These are phyloP conservation scores for Extremus antarcticus DNA, from an alignment of 495 filamentous ascomycete genomes.

Conservation along the genomic window DNA sequence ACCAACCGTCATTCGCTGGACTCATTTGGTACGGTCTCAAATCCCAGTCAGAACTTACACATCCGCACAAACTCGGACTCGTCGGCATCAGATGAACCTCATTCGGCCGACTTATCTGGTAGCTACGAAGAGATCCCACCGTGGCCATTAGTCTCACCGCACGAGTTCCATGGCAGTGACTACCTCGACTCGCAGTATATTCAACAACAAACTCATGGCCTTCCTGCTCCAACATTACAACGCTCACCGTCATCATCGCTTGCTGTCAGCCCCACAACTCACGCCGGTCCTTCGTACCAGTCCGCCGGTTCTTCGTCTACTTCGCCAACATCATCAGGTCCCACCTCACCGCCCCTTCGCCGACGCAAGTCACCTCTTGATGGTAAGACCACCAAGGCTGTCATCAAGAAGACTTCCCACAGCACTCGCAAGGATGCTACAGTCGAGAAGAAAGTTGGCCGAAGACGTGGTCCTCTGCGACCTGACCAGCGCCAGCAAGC, in stretches of 20 bases:
- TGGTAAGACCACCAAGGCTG: conserved; percentile 67
- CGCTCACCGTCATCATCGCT: conserved; percentile 36
- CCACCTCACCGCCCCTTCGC: conserved; percentile 51
- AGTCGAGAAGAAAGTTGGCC: conserved; percentile 80
- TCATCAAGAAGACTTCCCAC: conserved; percentile 51
- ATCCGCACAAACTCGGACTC: conserved; percentile 75
- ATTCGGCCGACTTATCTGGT: conserved; percentile 49
- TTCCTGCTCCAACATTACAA: conserved; percentile 29
- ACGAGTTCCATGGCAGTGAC: conserved; percentile 26
- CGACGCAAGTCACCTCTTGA: conserved; percentile 63
- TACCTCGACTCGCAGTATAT: conserved; percentile 22
- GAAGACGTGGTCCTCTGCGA: conserved; percentile 72
- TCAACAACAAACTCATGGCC: conserved; percentile 20
- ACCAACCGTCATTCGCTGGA: conserved; percentile 43
- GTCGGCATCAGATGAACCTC: conserved; percentile 57
- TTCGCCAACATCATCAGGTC: conserved; percentile 35
- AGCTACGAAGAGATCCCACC: conserved; percentile 70
- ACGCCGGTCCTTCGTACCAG: conserved; percentile 57
- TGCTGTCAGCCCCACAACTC: conserved; percentile 53
- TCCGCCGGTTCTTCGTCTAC: conserved; percentile 39
- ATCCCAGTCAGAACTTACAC: conserved; percentile 76
- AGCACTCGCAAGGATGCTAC: conserved; percentile 65
- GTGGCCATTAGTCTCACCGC: conserved; percentile 57
- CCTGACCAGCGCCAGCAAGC: conserved; percentile 93
- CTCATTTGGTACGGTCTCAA: conserved; percentile 59